Base-by-base conservation (phyloP, 495 filamentous ascomycete species). In the Aspergillus mulundensis region DNA sequence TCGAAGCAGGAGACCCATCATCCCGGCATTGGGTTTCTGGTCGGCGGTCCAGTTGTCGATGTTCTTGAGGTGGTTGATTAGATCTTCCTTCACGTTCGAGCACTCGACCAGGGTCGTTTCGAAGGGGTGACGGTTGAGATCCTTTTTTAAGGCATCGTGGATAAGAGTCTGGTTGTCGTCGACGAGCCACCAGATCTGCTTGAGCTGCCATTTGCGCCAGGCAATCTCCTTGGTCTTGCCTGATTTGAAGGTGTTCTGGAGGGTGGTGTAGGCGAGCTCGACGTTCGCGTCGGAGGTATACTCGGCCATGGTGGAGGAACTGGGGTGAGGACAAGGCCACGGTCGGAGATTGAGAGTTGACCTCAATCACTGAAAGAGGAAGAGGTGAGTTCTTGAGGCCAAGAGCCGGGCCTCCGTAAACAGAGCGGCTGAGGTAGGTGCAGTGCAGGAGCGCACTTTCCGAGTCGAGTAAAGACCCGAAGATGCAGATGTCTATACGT, bases 31-130 rank as follows among this genome's bases (percentile, higher is more conserved):
- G 10, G 87, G 71, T 42, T 66, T 68, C 61, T 95, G 88, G 58
- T 94, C 90, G 59, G 85, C 86, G 43, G 81, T 82, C 81, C 86
- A 95, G 44, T 80, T 80, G 56, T 82, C 81, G 49, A 97, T 71
- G 58, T 92, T 84, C 38, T 87, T 78, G 61, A 85, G 75, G 58
- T 84, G 78, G 62, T 83, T 84, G 52, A 94, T 58, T 60, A 89
- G 84, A 60, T 96, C 90, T 51, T 83, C 84, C 58, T 84, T 78
- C 61, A 77, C 72, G 76, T 80, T 87, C 42, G 80, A 72, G 12
- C 87, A 66, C 67, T 95, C 90, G 39, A 76, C 73, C 11, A 89
- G 56, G 39, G 77, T 65, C 14, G 86, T 73, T 67, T 95, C 93
- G 69, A 80, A 84, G 18, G 66, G 57, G 43, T 84, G 74, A 66